Evolutionary conservation across 1,284 basidiomycete species (phyloP), one percentile per base, ranked within the genome.

Genomic region (Psilocybe mexicana): DNA sequence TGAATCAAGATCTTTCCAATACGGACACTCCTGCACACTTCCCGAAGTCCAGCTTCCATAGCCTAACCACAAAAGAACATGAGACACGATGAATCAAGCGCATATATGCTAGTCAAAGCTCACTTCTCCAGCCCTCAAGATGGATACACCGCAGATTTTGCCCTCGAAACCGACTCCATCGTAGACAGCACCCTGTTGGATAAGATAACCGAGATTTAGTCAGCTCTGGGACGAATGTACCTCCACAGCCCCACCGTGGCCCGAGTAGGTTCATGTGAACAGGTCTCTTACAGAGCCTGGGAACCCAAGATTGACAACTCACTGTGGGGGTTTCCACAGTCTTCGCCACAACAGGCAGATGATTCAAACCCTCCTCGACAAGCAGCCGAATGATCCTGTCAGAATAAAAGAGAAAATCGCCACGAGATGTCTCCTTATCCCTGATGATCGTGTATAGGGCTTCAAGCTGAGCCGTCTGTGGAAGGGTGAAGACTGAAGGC

Each of bases 371-470:
- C 78, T 90, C 90, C 70, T 92, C 89, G 36, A 90, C 87, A 53
- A 90, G 79, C 57, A 91, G 69, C 46, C 89, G 78, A 66, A 92
- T 92, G 67, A 90, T 88, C 12, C 89, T 78, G 72, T 91, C 89
- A 3, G 93, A 94, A 72, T 97, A 98, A 78, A 99, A 99, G 65
- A 99, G 85, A 70, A 99, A 99, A 73, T 99, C 96, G 24, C 95
- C 95, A 44, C 96, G 83, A 42, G 77, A 84, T 1, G 94, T 95
- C 56, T 86, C 83, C 75, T 89, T 92, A 73, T 95, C 87, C 50
- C 95, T 78, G 70, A 99, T 96, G 75, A 98, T 96, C 12, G 97
- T 98, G 74, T 97, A 92, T 18, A 98, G 79, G 0, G 95, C 95
- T 74, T 98, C 95, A 33, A 99, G 87, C 76, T 97, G 94, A 2